Base-by-base conservation (phyloP, 2,329 filamentous ascomycete species). In the Sporothrix curviconia region DNA sequence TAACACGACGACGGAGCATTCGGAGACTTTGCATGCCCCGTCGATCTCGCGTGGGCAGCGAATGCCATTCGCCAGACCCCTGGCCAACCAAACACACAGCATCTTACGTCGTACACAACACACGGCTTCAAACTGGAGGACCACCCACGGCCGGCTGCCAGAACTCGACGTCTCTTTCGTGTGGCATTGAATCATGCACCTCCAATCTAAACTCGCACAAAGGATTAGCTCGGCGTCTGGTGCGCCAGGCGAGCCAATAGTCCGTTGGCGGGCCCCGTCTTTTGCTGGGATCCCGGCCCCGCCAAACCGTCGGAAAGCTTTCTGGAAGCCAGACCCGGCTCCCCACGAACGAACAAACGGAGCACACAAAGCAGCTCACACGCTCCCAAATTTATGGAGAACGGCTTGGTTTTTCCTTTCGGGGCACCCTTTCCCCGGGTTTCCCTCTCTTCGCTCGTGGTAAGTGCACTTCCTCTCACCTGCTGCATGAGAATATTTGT, bases 211-310 rank as follows among this genome's bases (percentile, higher is more conserved):
- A 28, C 42, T 22, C 19, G 15, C 42, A 47, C 34, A 43, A 28
- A 50, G 46, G 36, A 50, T 36, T 37, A 30, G 44, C 55, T 56
- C 55, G 44, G 55, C 43, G 34, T 22, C 28, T 43, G 53, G 34
- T 49, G 49, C n/a, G 47, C 40, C 56, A 39, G 56, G 32, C 56
- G 50, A 53, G 56, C 56, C 56, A 58, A 58, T 58, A 46, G 49
- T 17, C 50, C 56, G 49, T 51, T 40, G 42, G 25, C 37, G 34
- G 49, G 32, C 56, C 56, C 32, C 52, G 40, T 54, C 22, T 14
- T 28, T 47, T 32, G 28, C 42, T 49, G 56, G 56, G 50, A 54
- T 42, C n/a, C 34, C 56, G 56, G 56, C 50, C 56, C 56, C 47
- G 30, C 56, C 43, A 49, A 50, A 50, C 56, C 47, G 24, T 25